Percentiles rank a stretch among this genome's conserved stretches.
Evolutionary conservation across 768 basidiomycete species (phyloP).

Genomic region (Hericium erinaceus): DNA sequence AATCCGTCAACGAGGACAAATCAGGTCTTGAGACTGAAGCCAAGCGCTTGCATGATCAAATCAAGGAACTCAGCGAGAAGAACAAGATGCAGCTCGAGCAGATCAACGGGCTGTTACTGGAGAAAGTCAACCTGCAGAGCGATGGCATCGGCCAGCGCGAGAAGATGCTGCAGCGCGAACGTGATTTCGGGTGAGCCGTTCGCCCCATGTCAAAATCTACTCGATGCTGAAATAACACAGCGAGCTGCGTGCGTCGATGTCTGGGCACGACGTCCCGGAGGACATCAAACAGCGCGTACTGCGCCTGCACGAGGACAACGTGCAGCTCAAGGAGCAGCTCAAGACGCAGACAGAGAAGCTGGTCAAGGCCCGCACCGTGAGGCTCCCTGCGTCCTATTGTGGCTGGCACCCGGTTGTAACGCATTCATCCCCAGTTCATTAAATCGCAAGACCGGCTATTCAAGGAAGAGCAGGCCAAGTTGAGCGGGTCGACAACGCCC

Average conservation of each 20-base stretch:
- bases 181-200: conserved; percentile 63
- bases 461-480: conserved; percentile 67
- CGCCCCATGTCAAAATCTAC: not conserved
- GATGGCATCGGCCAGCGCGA: conserved; percentile 89
- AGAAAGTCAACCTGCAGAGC: conserved; percentile 85
- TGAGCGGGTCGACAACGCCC: conserved; percentile 31
- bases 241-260: conserved; percentile 66
- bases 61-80: conserved; percentile 70
- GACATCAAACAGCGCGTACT: conserved; percentile 72
- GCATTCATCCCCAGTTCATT: conserved; percentile 55
- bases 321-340: conserved; percentile 57
- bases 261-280: conserved; percentile 73
- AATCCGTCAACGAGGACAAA: conserved; percentile 87
- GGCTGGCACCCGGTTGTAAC: not conserved
- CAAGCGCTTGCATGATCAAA: conserved; percentile 50
- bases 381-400: conserved; percentile 6
- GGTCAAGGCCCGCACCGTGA: conserved; percentile 65
- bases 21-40: conserved; percentile 61
- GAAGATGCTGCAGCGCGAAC: conserved; percentile 76
- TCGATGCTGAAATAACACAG: conserved; percentile 26
- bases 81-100: conserved; percentile 88
- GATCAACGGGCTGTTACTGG: conserved; percentile 73
- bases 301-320: conserved; percentile 69
- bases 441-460: conserved; percentile 86
- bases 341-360: conserved; percentile 73